Evolutionary conservation across 768 basidiomycete species (phyloP).

Genomic region (Boletus subparvulus): DNA sequence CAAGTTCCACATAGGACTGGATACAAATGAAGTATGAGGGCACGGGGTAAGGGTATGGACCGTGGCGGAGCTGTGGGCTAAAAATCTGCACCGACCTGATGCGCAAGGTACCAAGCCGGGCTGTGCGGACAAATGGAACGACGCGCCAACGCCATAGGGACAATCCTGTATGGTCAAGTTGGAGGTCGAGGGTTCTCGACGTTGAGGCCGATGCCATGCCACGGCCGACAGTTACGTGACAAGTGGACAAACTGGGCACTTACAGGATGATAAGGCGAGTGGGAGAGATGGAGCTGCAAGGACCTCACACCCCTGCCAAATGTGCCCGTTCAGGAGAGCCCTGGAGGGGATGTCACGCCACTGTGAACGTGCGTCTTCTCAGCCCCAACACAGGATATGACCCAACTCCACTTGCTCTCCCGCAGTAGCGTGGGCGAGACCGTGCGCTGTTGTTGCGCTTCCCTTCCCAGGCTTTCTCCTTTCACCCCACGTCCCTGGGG

Average conservation of each 20-base stretch:
- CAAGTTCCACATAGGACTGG: conserved; percentile 5
- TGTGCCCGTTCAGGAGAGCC: not conserved
- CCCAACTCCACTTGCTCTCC: conserved; percentile 18
- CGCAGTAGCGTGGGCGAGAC: conserved; percentile 3
- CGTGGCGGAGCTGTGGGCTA: conserved; percentile 5
- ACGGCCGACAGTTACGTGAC: conserved; percentile 11
- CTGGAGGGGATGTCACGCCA: conserved; percentile 20
- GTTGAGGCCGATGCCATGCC: not conserved
- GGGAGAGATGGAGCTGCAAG: not conserved
- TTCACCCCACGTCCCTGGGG: not conserved
- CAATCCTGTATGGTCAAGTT: not conserved
- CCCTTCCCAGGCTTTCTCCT: conserved; percentile 1
- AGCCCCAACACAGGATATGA: conserved; percentile 15
- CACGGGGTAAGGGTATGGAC: conserved; percentile 2
- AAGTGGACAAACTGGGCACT: conserved; percentile 1
- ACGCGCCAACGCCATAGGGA: conserved; percentile 11
- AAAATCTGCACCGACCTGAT: not conserved
- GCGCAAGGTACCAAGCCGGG: conserved; percentile 7
- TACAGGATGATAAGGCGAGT: conserved; percentile 1
- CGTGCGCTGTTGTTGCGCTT: not conserved
- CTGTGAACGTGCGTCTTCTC: conserved; percentile 21
- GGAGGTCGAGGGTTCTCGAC: not conserved
- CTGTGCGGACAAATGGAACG: conserved; percentile 1
- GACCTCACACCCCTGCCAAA: not conserved
- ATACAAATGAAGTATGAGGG: not conserved